Conservation (phyloP, 495 filamentous ascomycete genomes). For the Trichoderma asperelloides region DNA sequence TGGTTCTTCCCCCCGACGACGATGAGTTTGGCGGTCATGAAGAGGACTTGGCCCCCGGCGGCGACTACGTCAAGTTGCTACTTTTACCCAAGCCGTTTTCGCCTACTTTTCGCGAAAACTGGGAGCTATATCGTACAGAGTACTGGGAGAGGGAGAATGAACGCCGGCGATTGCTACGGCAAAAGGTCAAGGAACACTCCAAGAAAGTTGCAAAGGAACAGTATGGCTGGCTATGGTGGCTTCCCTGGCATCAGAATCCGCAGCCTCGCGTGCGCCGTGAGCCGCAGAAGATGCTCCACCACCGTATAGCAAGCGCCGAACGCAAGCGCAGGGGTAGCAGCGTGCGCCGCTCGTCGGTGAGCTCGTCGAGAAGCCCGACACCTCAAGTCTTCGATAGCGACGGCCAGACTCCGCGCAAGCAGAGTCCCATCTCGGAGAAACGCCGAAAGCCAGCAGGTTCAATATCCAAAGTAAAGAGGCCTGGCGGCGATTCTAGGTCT, state of each 20-base stretch:
- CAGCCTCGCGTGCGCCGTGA: slow-evolving; percentile 21
- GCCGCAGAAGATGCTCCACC: slow-evolving; percentile 25
- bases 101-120: slow-evolving; percentile 90
- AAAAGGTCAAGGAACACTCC: slow-evolving; percentile 56
- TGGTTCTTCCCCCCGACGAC: slow-evolving; percentile 33
- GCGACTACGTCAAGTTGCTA: slow-evolving; percentile 83
- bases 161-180: slow-evolving; percentile 62
- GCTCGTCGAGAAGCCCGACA: slow-evolving; percentile 40
- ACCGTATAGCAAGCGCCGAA: slow-evolving; percentile 29
- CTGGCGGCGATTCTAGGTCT: slow-evolving; percentile 35
- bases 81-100: slow-evolving; percentile 92
- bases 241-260: slow-evolving; percentile 44
- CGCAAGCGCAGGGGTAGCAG: slow-evolving; percentile 39
- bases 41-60: slow-evolving; percentile 81
- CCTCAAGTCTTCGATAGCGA: slow-evolving; percentile 30
- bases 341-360: slow-evolving; percentile 35
- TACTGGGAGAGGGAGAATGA: slow-evolving; percentile 98
- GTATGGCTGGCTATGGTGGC: slow-evolving; percentile 79
- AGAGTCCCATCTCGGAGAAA: slow-evolving; percentile 40
- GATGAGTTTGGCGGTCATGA: slow-evolving; percentile 52
- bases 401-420: slow-evolving; percentile 23
- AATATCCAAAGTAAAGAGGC: slow-evolving; percentile 23
- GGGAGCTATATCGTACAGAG: slow-evolving; percentile 85
- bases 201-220: slow-evolving; percentile 55
- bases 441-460: slow-evolving; percentile 37